phyloP scores from a whole-genome alignment of 148 eudicot species.

The Chenopodium quinoa region DNA sequence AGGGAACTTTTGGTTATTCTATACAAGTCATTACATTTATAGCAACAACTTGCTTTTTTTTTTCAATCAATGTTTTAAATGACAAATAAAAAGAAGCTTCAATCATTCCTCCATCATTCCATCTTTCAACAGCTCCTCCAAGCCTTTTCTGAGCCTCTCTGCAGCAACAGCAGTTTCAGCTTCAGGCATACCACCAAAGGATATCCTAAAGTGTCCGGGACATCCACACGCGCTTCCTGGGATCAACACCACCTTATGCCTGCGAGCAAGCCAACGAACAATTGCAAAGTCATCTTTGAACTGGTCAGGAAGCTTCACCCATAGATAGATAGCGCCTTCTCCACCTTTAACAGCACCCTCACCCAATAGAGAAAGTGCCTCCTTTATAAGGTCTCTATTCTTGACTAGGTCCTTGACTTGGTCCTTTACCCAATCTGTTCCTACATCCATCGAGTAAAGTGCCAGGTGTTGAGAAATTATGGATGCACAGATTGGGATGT shows the following conservation, averaged over 20 bases:
- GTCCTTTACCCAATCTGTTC: constrained; percentile 75
- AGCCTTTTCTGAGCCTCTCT: constrained; percentile 67
- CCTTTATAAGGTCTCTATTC: constrained; percentile 55
- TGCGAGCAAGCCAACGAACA: constrained; percentile 75
- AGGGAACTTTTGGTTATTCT: constrained; percentile 10
- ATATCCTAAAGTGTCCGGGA: constrained; percentile 70
- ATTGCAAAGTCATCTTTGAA: constrained; percentile 58
- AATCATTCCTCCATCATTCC: constrained; percentile 57
- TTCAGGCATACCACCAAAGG: constrained; percentile 78
- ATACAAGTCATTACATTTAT: constrained; percentile 14
- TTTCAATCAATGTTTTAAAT: constrained; percentile 16
- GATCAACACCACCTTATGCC: constrained; percentile 62
- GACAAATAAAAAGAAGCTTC: constrained; percentile 1
- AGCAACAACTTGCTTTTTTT: constrained; percentile 4
- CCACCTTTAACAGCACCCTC: constrained; percentile 77
- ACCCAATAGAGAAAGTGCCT: constrained; percentile 77
- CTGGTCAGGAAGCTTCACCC: constrained; percentile 82
- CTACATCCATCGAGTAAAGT: constrained; percentile 65
- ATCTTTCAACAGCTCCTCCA: constrained; percentile 67
- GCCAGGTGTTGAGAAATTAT: constrained; percentile 80
- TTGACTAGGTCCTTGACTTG: constrained; percentile 65
- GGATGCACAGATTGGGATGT: constrained; percentile 91
- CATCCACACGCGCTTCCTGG: constrained; percentile 88
- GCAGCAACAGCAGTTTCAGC: constrained; percentile 63
- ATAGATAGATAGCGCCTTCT: constrained; percentile 94